A percentile compares a stretch with the other conserved stretches of the same genome.
Evolutionary conservation across 352 stramenopile genomes (phyloP).

Genomic region (Globisporangium uncinulatum): DNA sequence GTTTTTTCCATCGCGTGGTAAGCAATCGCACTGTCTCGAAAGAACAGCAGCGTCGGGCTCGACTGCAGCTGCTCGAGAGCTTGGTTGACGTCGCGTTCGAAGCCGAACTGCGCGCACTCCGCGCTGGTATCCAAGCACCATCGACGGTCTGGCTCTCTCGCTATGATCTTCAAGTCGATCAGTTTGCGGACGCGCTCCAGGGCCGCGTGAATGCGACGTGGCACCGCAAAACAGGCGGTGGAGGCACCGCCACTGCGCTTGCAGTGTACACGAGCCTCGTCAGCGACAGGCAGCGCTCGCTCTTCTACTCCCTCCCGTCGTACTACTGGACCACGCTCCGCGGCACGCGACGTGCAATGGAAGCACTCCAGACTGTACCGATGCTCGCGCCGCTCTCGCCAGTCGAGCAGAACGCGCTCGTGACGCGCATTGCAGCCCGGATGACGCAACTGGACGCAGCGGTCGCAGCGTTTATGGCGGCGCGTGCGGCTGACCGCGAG

Average conservation of each 20-base stretch:
- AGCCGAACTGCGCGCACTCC: slow-evolving; percentile 31
- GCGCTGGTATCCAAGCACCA: slow-evolving; percentile 36
- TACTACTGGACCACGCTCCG: slow-evolving; percentile 37
- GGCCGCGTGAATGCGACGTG: slow-evolving; percentile 33
- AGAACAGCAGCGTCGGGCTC: slow-evolving; percentile 19
- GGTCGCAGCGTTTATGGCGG: slow-evolving; percentile 25
- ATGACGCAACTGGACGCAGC: slow-evolving; percentile 22
- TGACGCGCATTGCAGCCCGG: slow-evolving; percentile 17
- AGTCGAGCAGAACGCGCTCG: slow-evolving; percentile 26
- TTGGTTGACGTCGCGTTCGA: slow-evolving; percentile 37
- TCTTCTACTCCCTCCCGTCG: slow-evolving; percentile 27
- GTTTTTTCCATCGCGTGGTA: slow-evolving; percentile 21
- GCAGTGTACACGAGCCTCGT: slow-evolving; percentile 31
- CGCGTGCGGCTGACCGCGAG: slow-evolving; percentile 22
- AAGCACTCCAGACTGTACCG: slow-evolving; percentile 15
- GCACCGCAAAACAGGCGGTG: not conserved
- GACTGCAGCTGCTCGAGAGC: slow-evolving; percentile 23
- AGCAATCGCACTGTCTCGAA: slow-evolving; percentile 3
- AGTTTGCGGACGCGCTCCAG: slow-evolving; percentile 51
- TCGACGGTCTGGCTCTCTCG: slow-evolving; percentile 60
- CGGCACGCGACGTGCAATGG: slow-evolving; percentile 23
- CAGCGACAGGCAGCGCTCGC: slow-evolving; percentile 14
- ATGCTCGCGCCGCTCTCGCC: slow-evolving; percentile 26
- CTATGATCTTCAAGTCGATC: slow-evolving; percentile 41
- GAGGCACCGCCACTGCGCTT: slow-evolving; percentile 11